phyloP scores from a whole-genome alignment of 2,329 filamentous ascomycete genomes.

The Aspergillus caelatus region DNA sequence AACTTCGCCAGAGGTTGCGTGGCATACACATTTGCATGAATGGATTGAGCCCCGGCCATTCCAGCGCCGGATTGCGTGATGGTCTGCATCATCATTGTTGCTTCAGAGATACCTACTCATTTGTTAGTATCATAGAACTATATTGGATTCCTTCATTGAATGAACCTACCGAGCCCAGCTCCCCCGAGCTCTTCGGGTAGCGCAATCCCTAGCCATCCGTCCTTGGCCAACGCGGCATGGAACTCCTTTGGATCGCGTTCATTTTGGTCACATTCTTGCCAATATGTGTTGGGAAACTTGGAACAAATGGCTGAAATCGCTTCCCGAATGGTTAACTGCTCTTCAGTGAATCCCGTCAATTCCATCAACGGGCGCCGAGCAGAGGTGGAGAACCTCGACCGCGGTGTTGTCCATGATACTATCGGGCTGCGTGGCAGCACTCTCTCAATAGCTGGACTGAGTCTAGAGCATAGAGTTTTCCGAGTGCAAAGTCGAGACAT shows the following conservation, averaged over 20 bases:
- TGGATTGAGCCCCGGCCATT: conserved; percentile 67
- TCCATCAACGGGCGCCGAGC: conserved; percentile 63
- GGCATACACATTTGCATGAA: conserved; percentile 58
- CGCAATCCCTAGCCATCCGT: conserved; percentile 81
- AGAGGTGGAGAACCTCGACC: conserved; percentile 35
- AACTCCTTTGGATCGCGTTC: conserved; percentile 74
- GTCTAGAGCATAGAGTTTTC: not conserved
- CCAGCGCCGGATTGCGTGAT: conserved; percentile 75
- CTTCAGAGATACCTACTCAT: conserved; percentile 66
- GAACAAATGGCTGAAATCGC: conserved; percentile 70
- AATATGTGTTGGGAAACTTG: conserved; percentile 72
- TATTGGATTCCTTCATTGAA: not conserved
- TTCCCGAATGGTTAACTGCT: conserved; percentile 72
- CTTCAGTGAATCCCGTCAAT: conserved; percentile 70
- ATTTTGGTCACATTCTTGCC: conserved; percentile 72
- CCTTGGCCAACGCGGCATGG: conserved; percentile 71
- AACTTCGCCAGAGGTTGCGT: conserved; percentile 76
- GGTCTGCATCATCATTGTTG: conserved; percentile 85
- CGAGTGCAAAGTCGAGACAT: conserved; percentile 12
- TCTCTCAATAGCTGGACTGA: not conserved
- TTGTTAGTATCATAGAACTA: conserved; percentile 27
- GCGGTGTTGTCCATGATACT: not conserved
- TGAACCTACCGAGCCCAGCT: conserved; percentile 61
- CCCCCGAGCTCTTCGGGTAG: conserved; percentile 75
- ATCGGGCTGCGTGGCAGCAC: not conserved